Conservation (phyloP, 2,329 filamentous ascomycete species). For the Ilyonectria mors-panacis region DNA sequence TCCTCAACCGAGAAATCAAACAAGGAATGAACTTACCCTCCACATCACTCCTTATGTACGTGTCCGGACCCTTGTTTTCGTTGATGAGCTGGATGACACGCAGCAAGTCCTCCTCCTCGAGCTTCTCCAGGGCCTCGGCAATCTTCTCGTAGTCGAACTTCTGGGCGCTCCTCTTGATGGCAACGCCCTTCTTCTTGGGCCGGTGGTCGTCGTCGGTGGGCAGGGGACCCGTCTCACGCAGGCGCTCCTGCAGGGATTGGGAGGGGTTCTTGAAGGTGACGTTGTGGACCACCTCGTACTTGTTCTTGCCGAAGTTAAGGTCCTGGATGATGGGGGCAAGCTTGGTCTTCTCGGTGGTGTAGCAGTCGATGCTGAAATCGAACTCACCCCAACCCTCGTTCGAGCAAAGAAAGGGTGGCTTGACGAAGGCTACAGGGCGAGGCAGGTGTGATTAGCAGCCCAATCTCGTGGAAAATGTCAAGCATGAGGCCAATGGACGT, state of each 20-base stretch:
- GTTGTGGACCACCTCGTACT: slow-evolving; percentile 86
- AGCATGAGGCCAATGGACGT: background rate
- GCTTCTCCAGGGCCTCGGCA: slow-evolving; percentile 89
- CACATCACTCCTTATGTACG: slow-evolving; percentile 97
- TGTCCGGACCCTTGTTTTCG: slow-evolving; percentile 94
- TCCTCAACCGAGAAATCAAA: background rate
- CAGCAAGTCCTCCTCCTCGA: slow-evolving; percentile 92
- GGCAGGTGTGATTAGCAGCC: slow-evolving; percentile 34
- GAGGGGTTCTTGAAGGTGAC: slow-evolving; percentile 95
- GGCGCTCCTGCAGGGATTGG: slow-evolving; percentile 81
- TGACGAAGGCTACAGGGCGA: slow-evolving; percentile 76
- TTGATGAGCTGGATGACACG: slow-evolving; percentile 98
- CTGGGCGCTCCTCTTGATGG: slow-evolving; percentile 84
- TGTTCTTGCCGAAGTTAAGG: slow-evolving; percentile 87
- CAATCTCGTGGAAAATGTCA: background rate
- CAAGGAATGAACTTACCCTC: slow-evolving; percentile 76
- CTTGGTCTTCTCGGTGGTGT: slow-evolving; percentile 89
- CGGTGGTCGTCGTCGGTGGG: slow-evolving; percentile 79
- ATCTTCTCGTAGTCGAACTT: slow-evolving; percentile 93
- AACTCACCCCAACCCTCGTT: slow-evolving; percentile 99
- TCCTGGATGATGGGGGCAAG: slow-evolving; percentile 83
- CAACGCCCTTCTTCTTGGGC: slow-evolving; percentile 72
- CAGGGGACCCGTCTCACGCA: slow-evolving; percentile 90
- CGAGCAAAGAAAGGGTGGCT: slow-evolving; percentile 88
- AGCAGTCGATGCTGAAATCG: slow-evolving; percentile 90